phyloP scores from a whole-genome alignment of 202 grass and related monocot species.

The Eragrostis tef region DNA sequence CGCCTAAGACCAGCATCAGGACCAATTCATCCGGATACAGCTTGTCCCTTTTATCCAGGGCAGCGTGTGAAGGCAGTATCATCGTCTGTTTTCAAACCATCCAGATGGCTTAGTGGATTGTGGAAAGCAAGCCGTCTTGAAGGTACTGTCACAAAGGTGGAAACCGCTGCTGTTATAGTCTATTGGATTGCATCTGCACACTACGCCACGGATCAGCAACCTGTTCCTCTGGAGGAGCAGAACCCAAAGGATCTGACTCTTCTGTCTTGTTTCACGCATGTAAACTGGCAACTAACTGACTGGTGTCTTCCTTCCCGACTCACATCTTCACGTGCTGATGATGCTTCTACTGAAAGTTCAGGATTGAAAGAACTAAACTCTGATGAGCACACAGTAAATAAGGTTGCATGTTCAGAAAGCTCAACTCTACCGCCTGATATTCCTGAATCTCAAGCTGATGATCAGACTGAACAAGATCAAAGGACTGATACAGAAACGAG shows the following conservation, averaged over 20 bases:
- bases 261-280: slow-evolving; percentile 75
- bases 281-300: slow-evolving; percentile 90
- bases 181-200: slow-evolving; percentile 88
- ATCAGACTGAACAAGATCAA: slow-evolving; percentile 34
- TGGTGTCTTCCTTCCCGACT: slow-evolving; percentile 67
- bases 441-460: slow-evolving; percentile 39
- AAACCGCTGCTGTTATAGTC: slow-evolving; percentile 75
- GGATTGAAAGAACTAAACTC: slow-evolving; percentile 46
- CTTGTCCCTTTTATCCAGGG: slow-evolving; percentile 89
- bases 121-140: slow-evolving; percentile 86
- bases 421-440: slow-evolving; percentile 38
- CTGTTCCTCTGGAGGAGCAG: slow-evolving; percentile 72
- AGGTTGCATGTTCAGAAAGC: slow-evolving; percentile 18
- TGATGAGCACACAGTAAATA: slow-evolving; percentile 39
- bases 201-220: slow-evolving; percentile 62
- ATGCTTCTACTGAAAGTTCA: slow-evolving; percentile 17
- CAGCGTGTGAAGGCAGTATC: slow-evolving; percentile 79
- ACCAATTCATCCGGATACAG: slow-evolving; percentile 65
- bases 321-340: slow-evolving; percentile 45
- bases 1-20: slow-evolving; percentile 58
- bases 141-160: slow-evolving; percentile 83
- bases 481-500: slow-evolving; percentile 42
- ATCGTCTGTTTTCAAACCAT: slow-evolving; percentile 87
- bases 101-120: slow-evolving; percentile 77
- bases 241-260: slow-evolving; percentile 84